Percentiles rank a stretch among this genome's conserved stretches.
phyloP scores from a whole-genome alignment of 305 asterid species.

The Rubia tinctorum region DNA sequence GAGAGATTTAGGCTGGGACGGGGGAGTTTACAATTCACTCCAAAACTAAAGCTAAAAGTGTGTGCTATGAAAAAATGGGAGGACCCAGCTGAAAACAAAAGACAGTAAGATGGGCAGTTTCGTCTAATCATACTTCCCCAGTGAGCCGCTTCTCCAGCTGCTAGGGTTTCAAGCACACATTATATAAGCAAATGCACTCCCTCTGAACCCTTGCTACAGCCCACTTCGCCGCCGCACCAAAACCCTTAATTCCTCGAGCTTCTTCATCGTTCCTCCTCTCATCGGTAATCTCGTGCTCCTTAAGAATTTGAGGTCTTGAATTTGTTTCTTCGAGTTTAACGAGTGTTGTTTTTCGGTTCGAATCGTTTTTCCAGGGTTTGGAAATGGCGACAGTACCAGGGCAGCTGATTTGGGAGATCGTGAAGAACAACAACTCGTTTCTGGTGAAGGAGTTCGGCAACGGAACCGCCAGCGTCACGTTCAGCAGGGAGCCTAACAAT shows the following conservation, averaged over 20 bases:
- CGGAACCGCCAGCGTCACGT: constrained; percentile 64
- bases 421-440: constrained; percentile 79
- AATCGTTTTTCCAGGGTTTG: constrained; percentile 1
- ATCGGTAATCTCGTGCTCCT: not conserved
- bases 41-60: not conserved
- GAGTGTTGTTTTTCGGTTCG: not conserved
- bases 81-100: not conserved
- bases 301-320: not conserved
- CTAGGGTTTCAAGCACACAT: constrained; percentile 43
- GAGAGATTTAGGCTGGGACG: too few species aligned
- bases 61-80: not conserved
- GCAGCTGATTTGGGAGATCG: constrained; percentile 93
- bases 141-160: not conserved
- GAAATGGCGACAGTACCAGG: constrained; percentile 87
- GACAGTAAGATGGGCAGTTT: constrained; percentile 5
- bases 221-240: constrained; percentile 19
- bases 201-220: not conserved
- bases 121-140: not conserved
- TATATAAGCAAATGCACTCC: constrained; percentile 14
- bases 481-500: constrained; percentile 90
- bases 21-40: too few species aligned
- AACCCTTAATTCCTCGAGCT: constrained; percentile 23
- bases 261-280: not conserved
- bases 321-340: not conserved
- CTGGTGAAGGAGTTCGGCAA: constrained; percentile 78